Evolutionary conservation across 345 rosid genomes (phyloP).

Genomic region (Eucalyptus shirleyi): DNA sequence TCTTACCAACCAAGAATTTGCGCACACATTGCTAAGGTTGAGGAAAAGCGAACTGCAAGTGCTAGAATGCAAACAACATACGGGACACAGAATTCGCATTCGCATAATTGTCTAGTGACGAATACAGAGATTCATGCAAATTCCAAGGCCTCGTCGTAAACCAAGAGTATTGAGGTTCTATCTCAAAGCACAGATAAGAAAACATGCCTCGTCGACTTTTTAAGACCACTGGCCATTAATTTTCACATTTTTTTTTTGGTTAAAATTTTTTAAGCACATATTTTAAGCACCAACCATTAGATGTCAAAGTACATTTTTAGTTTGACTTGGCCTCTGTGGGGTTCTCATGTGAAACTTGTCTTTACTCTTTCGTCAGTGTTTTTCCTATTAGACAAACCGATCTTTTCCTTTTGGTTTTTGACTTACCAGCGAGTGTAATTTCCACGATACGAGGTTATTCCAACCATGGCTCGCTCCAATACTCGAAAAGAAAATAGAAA

Average conservation of each 20-base stretch:
- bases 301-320: neutral
- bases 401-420: too few species aligned
- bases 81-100: neutral
- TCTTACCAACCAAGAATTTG: slow-evolving; percentile 40
- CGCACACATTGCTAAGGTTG: neutral
- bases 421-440: too few species aligned
- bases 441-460: too few species aligned
- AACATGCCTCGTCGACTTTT: neutral
- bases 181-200: neutral
- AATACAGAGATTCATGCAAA: neutral
- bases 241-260: too few species aligned
- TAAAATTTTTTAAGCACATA: neutral
- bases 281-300: neutral
- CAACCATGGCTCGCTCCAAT: too few species aligned
- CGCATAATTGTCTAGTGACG: neutral
- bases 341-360: too few species aligned
- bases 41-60: neutral
- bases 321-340: neutral
- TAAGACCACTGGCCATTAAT: neutral
- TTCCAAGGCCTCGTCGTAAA: neutral
- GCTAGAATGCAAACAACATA: neutral
- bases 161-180: neutral
- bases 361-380: too few species aligned
- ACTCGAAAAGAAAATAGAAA: too few species aligned
- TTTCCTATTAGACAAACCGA: too few species aligned